These are phyloP conservation scores for Narthecium ossifragum DNA, from an alignment of 106 monocot species.

Conservation along the genomic window DNA sequence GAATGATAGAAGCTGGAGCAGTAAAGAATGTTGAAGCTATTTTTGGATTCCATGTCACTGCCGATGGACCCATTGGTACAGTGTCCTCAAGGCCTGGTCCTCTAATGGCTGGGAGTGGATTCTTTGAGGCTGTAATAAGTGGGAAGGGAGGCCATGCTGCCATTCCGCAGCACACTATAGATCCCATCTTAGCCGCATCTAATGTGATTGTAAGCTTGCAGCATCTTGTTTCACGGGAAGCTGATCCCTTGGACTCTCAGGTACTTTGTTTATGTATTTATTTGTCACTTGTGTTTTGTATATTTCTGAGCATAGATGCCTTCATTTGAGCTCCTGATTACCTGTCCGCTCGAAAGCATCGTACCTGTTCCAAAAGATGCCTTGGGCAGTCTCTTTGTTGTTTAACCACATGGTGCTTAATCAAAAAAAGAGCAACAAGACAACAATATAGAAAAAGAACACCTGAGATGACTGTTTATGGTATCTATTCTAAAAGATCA, in stretches of 20 bases:
- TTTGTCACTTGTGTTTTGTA: background rate
- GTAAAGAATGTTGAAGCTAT: constrained; percentile 81
- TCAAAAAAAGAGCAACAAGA: no score
- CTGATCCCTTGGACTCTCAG: constrained; percentile 95
- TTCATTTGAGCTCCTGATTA: no score
- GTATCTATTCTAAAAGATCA: no score
- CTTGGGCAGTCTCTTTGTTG: no score
- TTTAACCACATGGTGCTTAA: no score
- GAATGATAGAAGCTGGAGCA: constrained; percentile 80
- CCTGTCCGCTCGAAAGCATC: no score
- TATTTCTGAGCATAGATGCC: no score
- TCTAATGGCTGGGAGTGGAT: constrained; percentile 86
- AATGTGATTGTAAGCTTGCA: constrained; percentile 96
- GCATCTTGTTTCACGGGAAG: constrained; percentile 94
- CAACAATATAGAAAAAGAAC: no score
- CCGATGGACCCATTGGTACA: constrained; percentile 39
- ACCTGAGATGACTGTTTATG: no score
- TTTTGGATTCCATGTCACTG: constrained; percentile 66
- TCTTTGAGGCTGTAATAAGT: constrained; percentile 92
- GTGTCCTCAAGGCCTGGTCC: constrained; percentile 68
- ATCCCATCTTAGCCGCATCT: constrained; percentile 90
- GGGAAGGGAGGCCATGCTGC: constrained; percentile 98
- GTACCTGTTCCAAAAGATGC: no score
- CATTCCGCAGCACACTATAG: constrained; percentile 86
- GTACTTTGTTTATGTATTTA: constrained; percentile 16